Conservation (phyloP, 108 stramenopile species). For the Parmales sp. region DNA sequence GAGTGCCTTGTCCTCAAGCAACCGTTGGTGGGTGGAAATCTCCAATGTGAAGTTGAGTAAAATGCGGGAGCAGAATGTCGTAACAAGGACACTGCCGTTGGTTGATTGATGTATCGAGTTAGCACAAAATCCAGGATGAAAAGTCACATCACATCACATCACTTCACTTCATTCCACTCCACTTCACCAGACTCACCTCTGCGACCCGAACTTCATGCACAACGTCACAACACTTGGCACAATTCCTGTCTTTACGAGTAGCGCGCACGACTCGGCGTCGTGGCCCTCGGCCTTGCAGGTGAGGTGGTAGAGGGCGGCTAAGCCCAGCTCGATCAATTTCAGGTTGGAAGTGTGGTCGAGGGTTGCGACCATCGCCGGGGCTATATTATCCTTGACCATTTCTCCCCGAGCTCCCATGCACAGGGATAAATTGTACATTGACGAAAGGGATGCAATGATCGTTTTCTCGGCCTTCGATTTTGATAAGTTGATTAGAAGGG, state of each 20-base stretch:
- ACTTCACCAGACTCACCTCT: too few relatives aligned
- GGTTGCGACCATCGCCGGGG: not conserved
- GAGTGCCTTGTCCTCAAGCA: not conserved
- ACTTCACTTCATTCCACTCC: too few relatives aligned
- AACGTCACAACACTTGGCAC: not conserved
- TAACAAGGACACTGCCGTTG: too few relatives aligned
- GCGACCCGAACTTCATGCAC: not conserved
- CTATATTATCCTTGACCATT: not conserved
- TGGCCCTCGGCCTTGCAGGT: not conserved
- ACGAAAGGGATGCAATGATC: not conserved
- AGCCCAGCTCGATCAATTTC: not conserved
- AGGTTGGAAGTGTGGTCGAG: not conserved
- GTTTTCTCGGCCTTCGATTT: not conserved
- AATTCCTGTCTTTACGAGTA: not conserved
- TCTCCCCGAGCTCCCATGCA: not conserved
- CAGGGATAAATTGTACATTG: not conserved
- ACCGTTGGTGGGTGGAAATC: not conserved
- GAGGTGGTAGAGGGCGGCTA: not conserved
- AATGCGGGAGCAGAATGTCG: not conserved
- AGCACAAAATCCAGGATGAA: too few relatives aligned
- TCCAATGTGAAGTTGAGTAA: not conserved
- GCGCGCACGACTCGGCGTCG: not conserved
- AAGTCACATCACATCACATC: too few relatives aligned
- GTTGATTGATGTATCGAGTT: too few relatives aligned
- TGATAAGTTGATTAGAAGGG: not conserved